Conservation (phyloP, 106 monocot species). For the Acanthochlamys bracteata region DNA sequence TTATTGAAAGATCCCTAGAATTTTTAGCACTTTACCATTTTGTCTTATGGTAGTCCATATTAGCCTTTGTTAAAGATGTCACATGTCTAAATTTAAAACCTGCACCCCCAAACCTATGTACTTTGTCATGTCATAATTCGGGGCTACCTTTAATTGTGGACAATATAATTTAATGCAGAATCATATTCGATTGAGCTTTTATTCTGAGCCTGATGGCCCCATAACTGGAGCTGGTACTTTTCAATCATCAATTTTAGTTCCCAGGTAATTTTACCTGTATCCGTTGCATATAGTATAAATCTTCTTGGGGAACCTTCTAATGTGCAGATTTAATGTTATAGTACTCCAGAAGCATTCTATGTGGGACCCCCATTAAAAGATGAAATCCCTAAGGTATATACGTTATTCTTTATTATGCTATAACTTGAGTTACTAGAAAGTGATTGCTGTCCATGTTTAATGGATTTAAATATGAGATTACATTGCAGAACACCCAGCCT, state of each 20-base stretch:
- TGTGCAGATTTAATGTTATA: too few relatives aligned
- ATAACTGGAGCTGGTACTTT: constrained; percentile 55
- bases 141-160: too few relatives aligned
- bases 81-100: too few relatives aligned
- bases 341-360: constrained; percentile 78
- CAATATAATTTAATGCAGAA: constrained; percentile 88
- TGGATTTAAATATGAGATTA: constrained; percentile 9
- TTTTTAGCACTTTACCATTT: too few relatives aligned
- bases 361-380: constrained; percentile 68
- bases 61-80: too few relatives aligned
- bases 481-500: constrained; percentile 55
- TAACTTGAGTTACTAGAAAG: too few relatives aligned
- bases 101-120: too few relatives aligned
- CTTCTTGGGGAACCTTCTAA: too few relatives aligned
- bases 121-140: too few relatives aligned
- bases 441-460: too few relatives aligned
- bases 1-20: too few relatives aligned
- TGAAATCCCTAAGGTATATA: constrained; percentile 82
- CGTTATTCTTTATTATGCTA: constrained; percentile 2
- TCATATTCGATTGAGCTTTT: constrained; percentile 66
- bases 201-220: constrained; percentile 82
- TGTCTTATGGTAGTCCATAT: too few relatives aligned
- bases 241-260: constrained; percentile 64
- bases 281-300: not conserved
- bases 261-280: constrained; percentile 43